Conservation (phyloP, 345 rosid species). For the Conringia planisiliqua region DNA sequence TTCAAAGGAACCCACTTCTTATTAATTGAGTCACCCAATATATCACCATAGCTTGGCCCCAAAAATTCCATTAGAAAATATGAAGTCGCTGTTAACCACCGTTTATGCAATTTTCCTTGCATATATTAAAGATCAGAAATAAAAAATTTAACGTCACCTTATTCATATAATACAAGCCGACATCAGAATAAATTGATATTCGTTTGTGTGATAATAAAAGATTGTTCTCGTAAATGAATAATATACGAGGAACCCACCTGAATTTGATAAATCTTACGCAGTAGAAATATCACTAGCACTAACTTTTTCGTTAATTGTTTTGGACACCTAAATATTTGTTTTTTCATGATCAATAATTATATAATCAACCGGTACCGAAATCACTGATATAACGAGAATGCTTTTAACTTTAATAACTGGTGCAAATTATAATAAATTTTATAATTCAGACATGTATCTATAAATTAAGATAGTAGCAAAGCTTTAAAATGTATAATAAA, state of each 20-base stretch:
- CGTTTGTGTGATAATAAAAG: neutral
- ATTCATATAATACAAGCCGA: neutral
- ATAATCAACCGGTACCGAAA: neutral
- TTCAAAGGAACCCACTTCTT: slow-evolving; percentile 16
- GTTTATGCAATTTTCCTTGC: neutral
- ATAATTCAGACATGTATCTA: neutral
- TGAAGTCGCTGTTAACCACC: neutral
- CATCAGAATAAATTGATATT: neutral
- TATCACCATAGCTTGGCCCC: slow-evolving; percentile 9
- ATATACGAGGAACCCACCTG: neutral
- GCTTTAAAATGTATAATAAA: no score
- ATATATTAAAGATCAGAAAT: neutral
- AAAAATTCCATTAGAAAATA: neutral
- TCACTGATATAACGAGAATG: neutral
- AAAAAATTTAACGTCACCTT: neutral
- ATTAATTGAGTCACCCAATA: neutral
- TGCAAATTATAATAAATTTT: neutral
- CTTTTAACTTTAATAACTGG: neutral
- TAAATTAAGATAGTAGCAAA: no score
- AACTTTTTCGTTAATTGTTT: neutral
- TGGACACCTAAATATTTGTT: neutral
- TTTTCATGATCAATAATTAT: neutral
- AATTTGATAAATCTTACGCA: neutral
- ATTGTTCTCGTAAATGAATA: neutral
- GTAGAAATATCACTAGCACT: neutral